phyloP scores from a whole-genome alignment of 2,329 filamentous ascomycete species.

The Ophiostoma sp. region DNA sequence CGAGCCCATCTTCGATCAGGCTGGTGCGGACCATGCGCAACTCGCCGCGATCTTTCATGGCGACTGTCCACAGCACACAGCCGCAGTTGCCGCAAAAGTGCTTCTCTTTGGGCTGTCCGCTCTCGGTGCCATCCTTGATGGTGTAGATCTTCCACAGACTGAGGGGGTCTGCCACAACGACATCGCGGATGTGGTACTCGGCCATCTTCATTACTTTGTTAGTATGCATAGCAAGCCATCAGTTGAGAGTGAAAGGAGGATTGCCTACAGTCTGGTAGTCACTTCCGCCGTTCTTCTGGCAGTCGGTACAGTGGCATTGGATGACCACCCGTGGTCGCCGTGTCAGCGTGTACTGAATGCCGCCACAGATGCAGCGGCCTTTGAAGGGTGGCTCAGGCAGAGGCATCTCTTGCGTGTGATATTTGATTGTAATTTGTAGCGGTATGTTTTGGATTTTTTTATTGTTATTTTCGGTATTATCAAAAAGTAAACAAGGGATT shows the following conservation, averaged over 20 bases:
- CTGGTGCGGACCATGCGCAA: slow-evolving; percentile 27
- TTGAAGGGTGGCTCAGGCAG: slow-evolving; percentile 20
- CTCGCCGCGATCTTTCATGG: slow-evolving; percentile 26
- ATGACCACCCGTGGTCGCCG: slow-evolving; percentile 25
- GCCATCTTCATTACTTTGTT: slow-evolving; percentile 22
- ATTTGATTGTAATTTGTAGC: not conserved
- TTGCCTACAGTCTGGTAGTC: slow-evolving; percentile 26
- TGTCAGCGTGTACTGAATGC: slow-evolving; percentile 27
- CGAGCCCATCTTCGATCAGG: slow-evolving; percentile 25
- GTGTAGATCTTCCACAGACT: slow-evolving; percentile 27
- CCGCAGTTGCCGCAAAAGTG: slow-evolving; percentile 29
- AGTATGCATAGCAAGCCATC: not conserved
- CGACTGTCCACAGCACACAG: slow-evolving; percentile 28
- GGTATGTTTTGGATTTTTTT: not conserved
- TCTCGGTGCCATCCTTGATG: slow-evolving; percentile 25
- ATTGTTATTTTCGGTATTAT: not conserved
- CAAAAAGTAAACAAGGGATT: not conserved
- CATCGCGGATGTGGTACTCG: slow-evolving; percentile 26
- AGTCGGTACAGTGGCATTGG: slow-evolving; percentile 28
- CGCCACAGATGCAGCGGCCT: slow-evolving; percentile 28
- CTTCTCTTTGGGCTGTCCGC: slow-evolving; percentile 28
- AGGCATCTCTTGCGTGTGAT: not conserved
- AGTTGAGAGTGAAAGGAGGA: not conserved
- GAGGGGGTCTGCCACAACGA: slow-evolving; percentile 27
- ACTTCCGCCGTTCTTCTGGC: slow-evolving; percentile 26